Evolutionary conservation across 176 grass and related monocot species (phyloP).

Genomic region (Ampelocalamus luodianensis): DNA sequence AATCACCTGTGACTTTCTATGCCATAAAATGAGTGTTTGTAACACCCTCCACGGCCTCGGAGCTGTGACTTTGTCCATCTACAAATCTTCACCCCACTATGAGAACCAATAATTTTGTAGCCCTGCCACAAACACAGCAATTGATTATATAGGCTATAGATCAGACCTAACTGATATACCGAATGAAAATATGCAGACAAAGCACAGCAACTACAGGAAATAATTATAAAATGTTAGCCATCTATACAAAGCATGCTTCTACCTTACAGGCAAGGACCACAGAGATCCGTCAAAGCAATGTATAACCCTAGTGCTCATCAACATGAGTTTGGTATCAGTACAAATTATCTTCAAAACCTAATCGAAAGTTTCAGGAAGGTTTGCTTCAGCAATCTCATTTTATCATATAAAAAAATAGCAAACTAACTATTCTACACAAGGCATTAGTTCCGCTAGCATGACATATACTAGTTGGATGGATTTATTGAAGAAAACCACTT

Average conservation of each 20-base stretch:
- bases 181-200: not conserved
- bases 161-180: not conserved
- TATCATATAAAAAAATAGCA: not conserved
- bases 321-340: not conserved
- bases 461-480: not conserved
- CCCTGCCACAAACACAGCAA: constrained; percentile 61
- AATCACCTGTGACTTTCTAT: constrained; percentile 96
- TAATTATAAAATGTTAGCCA: constrained; percentile 5
- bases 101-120: constrained; percentile 97
- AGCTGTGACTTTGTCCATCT: constrained; percentile 98
- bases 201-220: not conserved
- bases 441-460: not conserved
- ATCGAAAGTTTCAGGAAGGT: constrained; percentile 4
- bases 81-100: constrained; percentile 98
- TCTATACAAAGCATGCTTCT: not conserved
- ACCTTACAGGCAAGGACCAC: constrained; percentile 26
- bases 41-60: constrained; percentile 94
- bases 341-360: not conserved
- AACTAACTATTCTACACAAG: not conserved
- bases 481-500: not conserved
- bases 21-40: constrained; percentile 98
- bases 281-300: not conserved
- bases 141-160: not conserved
- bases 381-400: constrained; percentile 5
- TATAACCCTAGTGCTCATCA: not conserved